A percentile compares a stretch with the other conserved stretches of the same genome.
phyloP scores from a whole-genome alignment of 768 basidiomycete species.

The Hebeloma cylindrosporum region DNA sequence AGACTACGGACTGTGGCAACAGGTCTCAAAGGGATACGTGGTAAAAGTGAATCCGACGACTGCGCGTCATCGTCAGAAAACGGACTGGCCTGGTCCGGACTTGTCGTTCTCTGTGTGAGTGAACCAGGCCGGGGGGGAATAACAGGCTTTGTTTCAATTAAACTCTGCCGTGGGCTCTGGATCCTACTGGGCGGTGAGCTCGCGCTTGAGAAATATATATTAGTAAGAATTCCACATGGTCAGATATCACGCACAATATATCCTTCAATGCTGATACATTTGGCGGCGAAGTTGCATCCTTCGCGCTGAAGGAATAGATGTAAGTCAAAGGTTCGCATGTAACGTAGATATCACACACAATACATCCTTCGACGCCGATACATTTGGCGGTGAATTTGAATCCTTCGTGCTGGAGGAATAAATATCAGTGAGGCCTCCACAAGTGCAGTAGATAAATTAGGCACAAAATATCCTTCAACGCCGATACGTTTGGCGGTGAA shows the following conservation, averaged over 20 bases:
- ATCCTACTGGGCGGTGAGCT: constrained; percentile 12
- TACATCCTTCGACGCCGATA: constrained; percentile 22
- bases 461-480: constrained; percentile 26
- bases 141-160: constrained; percentile 24
- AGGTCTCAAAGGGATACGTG: constrained; percentile 24
- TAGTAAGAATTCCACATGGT: neutral
- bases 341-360: constrained; percentile 24
- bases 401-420: constrained; percentile 14
- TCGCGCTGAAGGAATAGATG: constrained; percentile 8
- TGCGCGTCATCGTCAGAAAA: constrained; percentile 20
- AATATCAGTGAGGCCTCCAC: constrained; percentile 1
- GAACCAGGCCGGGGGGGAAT: constrained; percentile 18
- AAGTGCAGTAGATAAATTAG: constrained; percentile 11
- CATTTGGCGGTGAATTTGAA: constrained; percentile 8
- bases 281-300: constrained; percentile 11
- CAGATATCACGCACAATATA: constrained; percentile 25
- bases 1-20: constrained; percentile 12
- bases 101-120: constrained; percentile 9
- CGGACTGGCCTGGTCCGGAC: constrained; percentile 14
- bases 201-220: constrained; percentile 7
- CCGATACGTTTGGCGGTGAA: constrained; percentile 15
- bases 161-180: constrained; percentile 16
- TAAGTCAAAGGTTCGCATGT: neutral
- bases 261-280: constrained; percentile 21
- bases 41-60: constrained; percentile 14